Evolutionary conservation across 2,329 filamentous ascomycete genomes (phyloP).

Genomic region (Samsoniella hepiali): DNA sequence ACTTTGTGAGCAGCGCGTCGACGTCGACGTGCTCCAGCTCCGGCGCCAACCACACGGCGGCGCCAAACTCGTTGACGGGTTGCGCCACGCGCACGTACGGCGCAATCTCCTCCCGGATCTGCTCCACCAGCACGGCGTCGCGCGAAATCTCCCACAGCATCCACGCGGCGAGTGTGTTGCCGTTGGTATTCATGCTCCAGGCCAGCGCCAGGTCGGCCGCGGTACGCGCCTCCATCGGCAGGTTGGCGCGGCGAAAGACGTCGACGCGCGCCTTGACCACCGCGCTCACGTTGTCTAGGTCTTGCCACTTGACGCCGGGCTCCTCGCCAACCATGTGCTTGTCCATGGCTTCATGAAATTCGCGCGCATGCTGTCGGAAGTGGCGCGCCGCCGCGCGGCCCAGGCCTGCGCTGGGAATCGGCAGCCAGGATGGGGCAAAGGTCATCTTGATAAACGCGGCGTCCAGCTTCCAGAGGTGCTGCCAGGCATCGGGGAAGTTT

Average conservation of each 20-base stretch:
- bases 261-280: constrained; percentile 32
- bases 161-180: constrained; percentile 39
- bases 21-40: constrained; percentile 35
- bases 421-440: constrained; percentile 33
- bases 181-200: constrained; percentile 39
- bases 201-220: constrained; percentile 34
- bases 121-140: constrained; percentile 36
- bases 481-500: constrained; percentile 38
- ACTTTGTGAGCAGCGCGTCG: constrained; percentile 34
- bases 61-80: constrained; percentile 35
- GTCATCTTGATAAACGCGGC: constrained; percentile 32
- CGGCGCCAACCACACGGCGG: constrained; percentile 35
- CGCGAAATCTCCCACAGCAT: constrained; percentile 40
- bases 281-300: constrained; percentile 35
- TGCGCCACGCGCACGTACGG: constrained; percentile 32
- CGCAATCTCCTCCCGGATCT: constrained; percentile 39
- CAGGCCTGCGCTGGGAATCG: constrained; percentile 32
- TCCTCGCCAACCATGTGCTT: constrained; percentile 32
- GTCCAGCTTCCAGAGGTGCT: constrained; percentile 38
- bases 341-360: constrained; percentile 37
- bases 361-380: constrained; percentile 30
- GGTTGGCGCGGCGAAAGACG: constrained; percentile 29
- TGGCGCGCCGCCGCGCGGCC: constrained; percentile 30
- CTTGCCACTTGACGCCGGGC: constrained; percentile 34
- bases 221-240: constrained; percentile 33